A percentile compares a stretch with the other conserved stretches of the same genome.
Evolutionary conservation across 2,329 filamentous ascomycete genomes (phyloP).

Genomic region (Ophiocordyceps australis): DNA sequence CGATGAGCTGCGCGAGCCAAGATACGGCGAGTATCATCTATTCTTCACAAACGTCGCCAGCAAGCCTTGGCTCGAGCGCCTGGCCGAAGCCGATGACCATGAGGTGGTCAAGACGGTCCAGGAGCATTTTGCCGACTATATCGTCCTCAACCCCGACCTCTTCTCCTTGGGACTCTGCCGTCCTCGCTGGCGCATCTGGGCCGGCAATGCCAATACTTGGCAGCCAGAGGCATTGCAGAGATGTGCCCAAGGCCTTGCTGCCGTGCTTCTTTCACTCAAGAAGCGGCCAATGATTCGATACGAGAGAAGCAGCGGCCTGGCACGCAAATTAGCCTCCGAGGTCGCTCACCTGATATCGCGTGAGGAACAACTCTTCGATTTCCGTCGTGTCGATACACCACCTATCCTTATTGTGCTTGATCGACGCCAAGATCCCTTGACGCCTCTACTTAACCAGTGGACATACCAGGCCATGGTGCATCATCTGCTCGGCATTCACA

Average conservation of each 20-base stretch:
- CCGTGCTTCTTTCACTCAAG: conserved; percentile 73
- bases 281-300: conserved; percentile 94
- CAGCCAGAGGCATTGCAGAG: conserved; percentile 76
- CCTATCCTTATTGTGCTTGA: conserved; percentile 85
- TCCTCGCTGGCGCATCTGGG: conserved; percentile 66
- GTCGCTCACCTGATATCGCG: conserved; percentile 86
- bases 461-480: conserved; percentile 99
- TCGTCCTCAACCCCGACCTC: conserved; percentile 87
- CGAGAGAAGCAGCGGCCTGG: conserved; percentile 73
- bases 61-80: conserved; percentile 82
- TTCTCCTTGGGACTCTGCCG: conserved; percentile 62
- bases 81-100: conserved; percentile 93
- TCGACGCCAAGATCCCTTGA: conserved; percentile 84
- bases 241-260: conserved; percentile 73
- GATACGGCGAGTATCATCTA: conserved; percentile 92
- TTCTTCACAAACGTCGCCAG: conserved; percentile 97
- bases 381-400: conserved; percentile 83
- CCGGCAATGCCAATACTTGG: conserved; percentile 68
- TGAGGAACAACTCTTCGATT: conserved; percentile 93
- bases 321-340: conserved; percentile 87
- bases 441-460: conserved; percentile 89
- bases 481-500: conserved; percentile 81
- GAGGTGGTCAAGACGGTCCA: conserved; percentile 90
- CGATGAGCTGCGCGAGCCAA: conserved; percentile 88
- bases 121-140: conserved; percentile 91